phyloP scores from a whole-genome alignment of 2,329 filamentous ascomycete species.

The Penicillium thymicola region DNA sequence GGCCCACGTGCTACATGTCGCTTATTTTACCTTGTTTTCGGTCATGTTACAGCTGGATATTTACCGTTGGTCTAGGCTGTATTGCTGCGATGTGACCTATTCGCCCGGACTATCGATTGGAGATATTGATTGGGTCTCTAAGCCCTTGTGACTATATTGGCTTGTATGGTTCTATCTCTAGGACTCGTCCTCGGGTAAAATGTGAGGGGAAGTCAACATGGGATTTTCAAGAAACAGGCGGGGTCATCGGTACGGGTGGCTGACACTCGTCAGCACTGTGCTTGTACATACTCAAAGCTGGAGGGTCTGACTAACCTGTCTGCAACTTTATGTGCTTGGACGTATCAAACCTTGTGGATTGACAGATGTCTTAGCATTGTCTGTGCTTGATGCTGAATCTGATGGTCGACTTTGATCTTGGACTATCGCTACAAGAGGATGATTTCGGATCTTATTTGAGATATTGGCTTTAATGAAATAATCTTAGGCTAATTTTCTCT shows the following conservation, averaged over 20 bases:
- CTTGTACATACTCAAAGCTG: conserved; percentile 11
- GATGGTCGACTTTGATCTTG: neutral
- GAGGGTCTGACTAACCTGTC: neutral
- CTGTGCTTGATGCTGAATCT: neutral
- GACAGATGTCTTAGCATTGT: neutral
- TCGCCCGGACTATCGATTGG: neutral
- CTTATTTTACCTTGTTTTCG: conserved; percentile 18
- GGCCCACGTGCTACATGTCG: conserved; percentile 24
- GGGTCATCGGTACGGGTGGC: conserved; percentile 9
- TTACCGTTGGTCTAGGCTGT: neutral
- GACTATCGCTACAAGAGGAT: neutral
- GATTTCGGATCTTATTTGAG: neutral
- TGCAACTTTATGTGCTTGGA: neutral
- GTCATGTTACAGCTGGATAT: conserved; percentile 1
- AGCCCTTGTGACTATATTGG: neutral
- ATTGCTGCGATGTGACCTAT: neutral
- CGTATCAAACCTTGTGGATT: too few species aligned
- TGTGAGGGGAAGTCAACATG: neutral
- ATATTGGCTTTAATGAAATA: neutral
- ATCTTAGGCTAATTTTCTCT: too few species aligned
- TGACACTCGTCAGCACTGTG: conserved; percentile 19
- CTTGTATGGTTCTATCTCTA: neutral
- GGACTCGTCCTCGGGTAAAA: neutral
- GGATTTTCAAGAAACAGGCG: neutral
- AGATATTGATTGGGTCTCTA: neutral